phyloP scores from a whole-genome alignment of 2,329 filamentous ascomycete species.

The Talaromyces sp. region DNA sequence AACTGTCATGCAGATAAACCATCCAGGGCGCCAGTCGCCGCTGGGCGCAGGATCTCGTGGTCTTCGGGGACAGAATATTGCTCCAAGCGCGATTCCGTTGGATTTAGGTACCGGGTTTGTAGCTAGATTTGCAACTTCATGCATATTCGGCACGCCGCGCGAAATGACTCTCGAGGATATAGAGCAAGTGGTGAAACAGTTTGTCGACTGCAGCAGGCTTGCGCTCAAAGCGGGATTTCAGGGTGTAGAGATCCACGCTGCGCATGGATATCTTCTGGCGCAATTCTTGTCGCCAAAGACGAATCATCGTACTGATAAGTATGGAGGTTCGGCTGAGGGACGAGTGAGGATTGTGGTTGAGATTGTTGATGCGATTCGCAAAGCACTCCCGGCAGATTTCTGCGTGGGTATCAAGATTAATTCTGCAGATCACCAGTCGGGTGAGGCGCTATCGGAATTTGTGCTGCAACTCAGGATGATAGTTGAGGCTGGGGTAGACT shows the following conservation, averaged over 20 bases:
- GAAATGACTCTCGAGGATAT: slow-evolving; percentile 58
- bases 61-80: slow-evolving; percentile 30
- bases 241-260: not conserved
- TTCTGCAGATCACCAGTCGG: not conserved
- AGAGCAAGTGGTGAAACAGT: slow-evolving; percentile 23
- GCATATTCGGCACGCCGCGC: slow-evolving; percentile 50
- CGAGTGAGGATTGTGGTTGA: not conserved
- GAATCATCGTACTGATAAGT: not conserved
- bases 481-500: not conserved
- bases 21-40: slow-evolving; percentile 46
- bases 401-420: not conserved
- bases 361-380: not conserved
- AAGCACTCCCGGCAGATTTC: not conserved
- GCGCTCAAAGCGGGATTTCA: not conserved
- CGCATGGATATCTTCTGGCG: not conserved
- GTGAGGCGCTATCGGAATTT: not conserved
- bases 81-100: slow-evolving; percentile 41
- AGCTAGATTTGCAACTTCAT: slow-evolving; percentile 29
- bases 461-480: not conserved
- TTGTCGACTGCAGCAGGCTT: not conserved
- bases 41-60: slow-evolving; percentile 37
- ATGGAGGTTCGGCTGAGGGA: not conserved
- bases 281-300: not conserved
- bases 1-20: slow-evolving; percentile 44
- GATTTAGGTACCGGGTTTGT: slow-evolving; percentile 37